These are phyloP conservation scores for Pseudonitzschia pungens DNA, from an alignment of 108 stramenopile genomes.

Conservation along the genomic window DNA sequence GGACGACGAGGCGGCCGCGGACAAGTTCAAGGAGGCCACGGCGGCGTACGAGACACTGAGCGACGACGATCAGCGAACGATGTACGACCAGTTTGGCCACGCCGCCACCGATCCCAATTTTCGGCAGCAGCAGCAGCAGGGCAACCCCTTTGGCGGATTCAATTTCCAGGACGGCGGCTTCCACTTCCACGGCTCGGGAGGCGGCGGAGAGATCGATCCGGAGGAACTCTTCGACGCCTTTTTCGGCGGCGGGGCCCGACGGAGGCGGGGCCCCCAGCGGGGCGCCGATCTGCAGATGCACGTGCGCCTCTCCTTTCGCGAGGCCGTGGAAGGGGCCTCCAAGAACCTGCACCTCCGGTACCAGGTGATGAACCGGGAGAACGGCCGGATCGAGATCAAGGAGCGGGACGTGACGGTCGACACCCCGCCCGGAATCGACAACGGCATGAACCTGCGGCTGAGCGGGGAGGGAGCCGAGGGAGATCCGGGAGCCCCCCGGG, in stretches of 20 bases:
- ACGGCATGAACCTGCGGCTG: conserved; percentile 90
- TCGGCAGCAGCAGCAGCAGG: conserved; percentile 51
- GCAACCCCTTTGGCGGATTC: conserved; percentile 74
- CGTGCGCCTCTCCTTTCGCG: conserved; percentile 81
- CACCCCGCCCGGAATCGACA: conserved; percentile 93
- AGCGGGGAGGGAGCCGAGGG: conserved; percentile 92
- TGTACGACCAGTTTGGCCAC: conserved; percentile 92
- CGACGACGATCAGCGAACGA: conserved; percentile 82
- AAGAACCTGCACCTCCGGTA: conserved; percentile 82
- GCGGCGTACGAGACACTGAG: conserved; percentile 96
- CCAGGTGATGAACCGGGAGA: conserved; percentile 65
- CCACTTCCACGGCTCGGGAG: conserved; percentile 56
- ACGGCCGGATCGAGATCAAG: conserved; percentile 66
- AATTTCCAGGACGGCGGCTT: conserved; percentile 75
- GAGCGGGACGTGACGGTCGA: conserved; percentile 84
- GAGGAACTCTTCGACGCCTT: conserved; percentile 91
- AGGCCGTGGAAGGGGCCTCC: conserved; percentile 84
- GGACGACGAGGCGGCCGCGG: conserved; percentile 64
- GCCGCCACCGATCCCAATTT: conserved; percentile 88
- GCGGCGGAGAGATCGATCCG: conserved; percentile 72
- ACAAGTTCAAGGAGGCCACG: conserved; percentile 89
- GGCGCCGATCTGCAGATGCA: conserved; percentile 90
- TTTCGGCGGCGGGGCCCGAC: conserved; percentile 65
- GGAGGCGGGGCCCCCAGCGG: conserved; percentile 71
- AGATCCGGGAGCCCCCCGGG: conserved; percentile 82